phyloP scores from a whole-genome alignment of 352 stramenopile species.

The Pythium biforme region DNA sequence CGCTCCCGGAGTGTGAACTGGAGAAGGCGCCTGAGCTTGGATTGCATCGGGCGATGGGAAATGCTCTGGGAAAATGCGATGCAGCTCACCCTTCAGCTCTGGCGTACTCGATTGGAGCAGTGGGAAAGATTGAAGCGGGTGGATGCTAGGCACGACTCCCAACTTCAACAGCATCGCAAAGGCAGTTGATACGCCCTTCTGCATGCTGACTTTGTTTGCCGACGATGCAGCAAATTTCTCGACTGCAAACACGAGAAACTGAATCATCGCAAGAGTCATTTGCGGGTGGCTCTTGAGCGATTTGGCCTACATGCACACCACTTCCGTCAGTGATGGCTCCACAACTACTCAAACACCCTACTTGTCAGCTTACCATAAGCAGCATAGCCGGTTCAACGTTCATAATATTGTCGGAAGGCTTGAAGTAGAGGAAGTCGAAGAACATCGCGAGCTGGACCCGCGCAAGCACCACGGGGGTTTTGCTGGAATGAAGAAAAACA shows the following conservation, averaged over 20 bases:
- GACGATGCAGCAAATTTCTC: constrained; percentile 82
- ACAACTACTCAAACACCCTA: background rate
- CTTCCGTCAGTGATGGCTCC: background rate
- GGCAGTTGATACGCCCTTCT: constrained; percentile 78
- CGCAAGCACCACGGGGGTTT: constrained; percentile 63
- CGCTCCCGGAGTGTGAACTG: constrained; percentile 20
- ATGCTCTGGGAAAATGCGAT: constrained; percentile 83
- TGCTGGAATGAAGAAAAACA: constrained; percentile 39
- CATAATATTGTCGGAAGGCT: constrained; percentile 79
- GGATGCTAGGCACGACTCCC: constrained; percentile 67
- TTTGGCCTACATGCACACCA: constrained; percentile 48
- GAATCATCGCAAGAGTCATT: constrained; percentile 81
- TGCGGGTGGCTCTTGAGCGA: constrained; percentile 84
- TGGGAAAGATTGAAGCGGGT: constrained; percentile 74
- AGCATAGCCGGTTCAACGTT: constrained; percentile 79
- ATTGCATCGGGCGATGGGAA: constrained; percentile 64
- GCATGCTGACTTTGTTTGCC: constrained; percentile 74
- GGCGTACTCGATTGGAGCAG: constrained; percentile 63
- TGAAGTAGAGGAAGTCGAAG: constrained; percentile 88
- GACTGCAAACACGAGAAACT: constrained; percentile 83
- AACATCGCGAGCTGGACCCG: constrained; percentile 86
- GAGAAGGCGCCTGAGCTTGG: constrained; percentile 32
- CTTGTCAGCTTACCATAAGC: constrained; percentile 56
- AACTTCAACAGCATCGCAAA: constrained; percentile 76
- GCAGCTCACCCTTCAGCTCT: constrained; percentile 66